Base-by-base conservation (phyloP, 2,329 filamentous ascomycete species). In the Sporothrix mexicana region DNA sequence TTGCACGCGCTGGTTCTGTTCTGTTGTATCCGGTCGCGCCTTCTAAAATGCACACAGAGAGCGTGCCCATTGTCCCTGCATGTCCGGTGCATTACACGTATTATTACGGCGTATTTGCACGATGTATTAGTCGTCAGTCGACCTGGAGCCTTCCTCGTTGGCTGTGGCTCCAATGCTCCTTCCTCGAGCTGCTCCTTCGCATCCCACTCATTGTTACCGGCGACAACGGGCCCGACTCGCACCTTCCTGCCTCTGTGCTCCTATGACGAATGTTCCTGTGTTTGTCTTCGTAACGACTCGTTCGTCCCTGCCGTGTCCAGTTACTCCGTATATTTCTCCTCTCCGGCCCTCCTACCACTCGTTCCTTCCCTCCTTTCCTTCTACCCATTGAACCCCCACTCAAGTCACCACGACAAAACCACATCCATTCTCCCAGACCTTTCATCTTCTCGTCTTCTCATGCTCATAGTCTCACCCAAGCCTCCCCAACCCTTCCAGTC, bases 311-410 rank as follows among this genome's bases (percentile, higher is more conserved):
- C 36, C 51, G 36, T 69, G 49, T 67, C 67, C n/a, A 57, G 67
- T 69, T 57, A 59, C 68, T 70, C 68, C 36, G 67, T 69, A 25
- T 12, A 51, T n/a, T 69, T 59, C 53, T 61, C 68, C 68, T 70
- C 68, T 45, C 68, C 36, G 53, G 36, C 53, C 36, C n/a, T 69
- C 53, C 17, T 61, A 13, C 23, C 8, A n/a, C 53, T 12, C 20
- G 20, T 41, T 57, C 41, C 25, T 23, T 57, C 53, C 30, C 17
- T 69, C 47, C 30, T 43, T 20, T 43, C 62, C 7, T 49, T 15
- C 36, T 43, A 25, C 41, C 62, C 62, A 67, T 45, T 15, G 36
- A 15, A 8, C 61, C 61, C 41, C 55, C 41, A 66, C 20, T 20
- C 61, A 25, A 41, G 25, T 25, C 61, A 66, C n/a, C 61, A 66